These are phyloP conservation scores for Pseudonitzschia pungens DNA, from an alignment of 108 stramenopile genomes.

Conservation along the genomic window DNA sequence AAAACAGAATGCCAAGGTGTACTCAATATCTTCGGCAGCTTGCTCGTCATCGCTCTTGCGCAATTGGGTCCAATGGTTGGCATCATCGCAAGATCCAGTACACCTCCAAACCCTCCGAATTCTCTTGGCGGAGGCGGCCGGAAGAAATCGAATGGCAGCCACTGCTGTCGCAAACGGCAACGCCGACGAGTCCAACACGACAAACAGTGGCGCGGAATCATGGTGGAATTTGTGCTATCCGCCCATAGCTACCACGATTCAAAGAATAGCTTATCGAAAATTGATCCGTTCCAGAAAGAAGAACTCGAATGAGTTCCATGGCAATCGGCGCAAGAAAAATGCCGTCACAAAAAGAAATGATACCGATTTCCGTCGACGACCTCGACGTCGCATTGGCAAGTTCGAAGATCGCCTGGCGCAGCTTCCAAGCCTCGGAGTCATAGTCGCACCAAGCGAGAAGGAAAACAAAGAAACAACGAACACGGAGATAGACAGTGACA, in stretches of 20 bases:
- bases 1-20: not conserved
- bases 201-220: not conserved
- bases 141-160: not conserved
- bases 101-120: slow-evolving; percentile 14
- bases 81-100: not conserved
- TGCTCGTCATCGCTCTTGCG: slow-evolving; percentile 2
- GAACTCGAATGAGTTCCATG: not conserved
- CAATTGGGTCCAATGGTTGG: not conserved
- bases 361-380: not conserved
- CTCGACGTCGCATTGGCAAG: slow-evolving; percentile 4
- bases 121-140: not conserved
- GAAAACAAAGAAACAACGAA: not conserved
- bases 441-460: not conserved
- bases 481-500: not conserved
- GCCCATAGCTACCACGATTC: slow-evolving; percentile 14
- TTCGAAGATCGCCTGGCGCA: not conserved
- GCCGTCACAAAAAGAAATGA: not conserved
- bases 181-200: not conserved
- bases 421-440: not conserved
- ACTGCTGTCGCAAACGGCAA: not conserved
- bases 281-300: slow-evolving; percentile 4
- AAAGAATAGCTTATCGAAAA: slow-evolving; percentile 14
- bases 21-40: not conserved
- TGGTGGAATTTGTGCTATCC: slow-evolving; percentile 17
- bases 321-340: not conserved